Evolutionary conservation across 768 basidiomycete species (phyloP), one percentile per base, ranked within the genome.

Genomic region (Paxillus rubicundulus): DNA sequence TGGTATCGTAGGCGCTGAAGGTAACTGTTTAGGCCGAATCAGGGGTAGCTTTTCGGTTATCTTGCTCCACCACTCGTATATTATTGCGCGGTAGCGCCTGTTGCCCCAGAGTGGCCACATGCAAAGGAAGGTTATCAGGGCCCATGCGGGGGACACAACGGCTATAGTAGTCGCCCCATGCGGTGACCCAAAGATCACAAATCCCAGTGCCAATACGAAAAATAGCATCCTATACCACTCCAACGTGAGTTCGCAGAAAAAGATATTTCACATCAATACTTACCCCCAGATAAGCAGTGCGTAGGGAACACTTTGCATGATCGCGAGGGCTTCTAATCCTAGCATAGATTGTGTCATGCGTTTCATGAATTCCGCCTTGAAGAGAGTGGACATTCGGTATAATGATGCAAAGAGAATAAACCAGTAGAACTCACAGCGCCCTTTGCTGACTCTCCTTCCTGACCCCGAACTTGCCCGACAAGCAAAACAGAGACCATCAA

Each of bases 261-360:
- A 10, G 4, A 20, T 5, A 10, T n/a, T 18, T 7, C 7, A 21
- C 13, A 48, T n/a, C 21, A 1, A 44, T 24, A 8, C 78, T 60
- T 58, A 80, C 79, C 72, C 74, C 79, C 79, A 81, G 67, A 80
- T 75, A 30, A 81, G 66, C 21, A 80, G 57, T 3, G 78, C 77
- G 48, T 77, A 79, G 1, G 80, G 79, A 21, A 82, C 56, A 50
- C 76, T 75, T 53, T 78, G 77, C 56, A 80, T 54, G n/a, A 80
- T 67, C 5, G 79, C 77, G 9, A 80, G 67, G 1, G 67, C 71
- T 52, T 79, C 76, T 5, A 75, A 60, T 4, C 79, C 76, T 1
- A 50, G 41, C 68, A 59, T 0, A 43, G 53, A 2, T 45, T 47
- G 13, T 54, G 58, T 60, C 44, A 52, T 57, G 8, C 51, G 59